Conservation (phyloP, 2,329 filamentous ascomycete species). For the Verticillium tricorpus region DNA sequence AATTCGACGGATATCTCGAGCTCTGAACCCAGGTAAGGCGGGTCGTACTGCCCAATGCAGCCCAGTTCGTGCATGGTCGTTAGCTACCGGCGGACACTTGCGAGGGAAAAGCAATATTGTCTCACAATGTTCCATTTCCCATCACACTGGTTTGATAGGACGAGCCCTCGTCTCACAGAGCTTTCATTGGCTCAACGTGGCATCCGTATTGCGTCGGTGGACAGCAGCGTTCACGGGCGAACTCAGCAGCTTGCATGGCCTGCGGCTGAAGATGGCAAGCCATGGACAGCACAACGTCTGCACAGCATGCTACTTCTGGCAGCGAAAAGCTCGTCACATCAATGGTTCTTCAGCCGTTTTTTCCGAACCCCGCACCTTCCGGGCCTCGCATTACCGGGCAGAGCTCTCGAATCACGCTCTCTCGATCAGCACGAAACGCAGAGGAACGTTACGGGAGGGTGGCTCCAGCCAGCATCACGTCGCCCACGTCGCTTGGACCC, state of each 20-base stretch:
- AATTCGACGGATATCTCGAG: not conserved
- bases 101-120: not conserved
- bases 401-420: not conserved
- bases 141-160: not conserved
- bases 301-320: not conserved
- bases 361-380: not conserved
- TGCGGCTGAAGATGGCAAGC: not conserved
- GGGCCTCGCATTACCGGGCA: not conserved
- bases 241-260: not conserved
- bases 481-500: not conserved
- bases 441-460: too few species aligned
- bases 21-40: not conserved
- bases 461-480: not conserved
- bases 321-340: not conserved
- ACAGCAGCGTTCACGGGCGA: not conserved
- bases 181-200: slow-evolving; percentile 1
- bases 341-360: not conserved
- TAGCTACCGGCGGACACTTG: not conserved
- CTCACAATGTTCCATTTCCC: not conserved
- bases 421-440: not conserved
- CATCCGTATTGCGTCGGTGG: not conserved
- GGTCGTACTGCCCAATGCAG: not conserved
- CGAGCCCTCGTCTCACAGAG: not conserved
- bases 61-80: not conserved
- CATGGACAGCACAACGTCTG: not conserved